Conservation (phyloP, 2,329 filamentous ascomycete species). For the Aspergillus nomiae region DNA sequence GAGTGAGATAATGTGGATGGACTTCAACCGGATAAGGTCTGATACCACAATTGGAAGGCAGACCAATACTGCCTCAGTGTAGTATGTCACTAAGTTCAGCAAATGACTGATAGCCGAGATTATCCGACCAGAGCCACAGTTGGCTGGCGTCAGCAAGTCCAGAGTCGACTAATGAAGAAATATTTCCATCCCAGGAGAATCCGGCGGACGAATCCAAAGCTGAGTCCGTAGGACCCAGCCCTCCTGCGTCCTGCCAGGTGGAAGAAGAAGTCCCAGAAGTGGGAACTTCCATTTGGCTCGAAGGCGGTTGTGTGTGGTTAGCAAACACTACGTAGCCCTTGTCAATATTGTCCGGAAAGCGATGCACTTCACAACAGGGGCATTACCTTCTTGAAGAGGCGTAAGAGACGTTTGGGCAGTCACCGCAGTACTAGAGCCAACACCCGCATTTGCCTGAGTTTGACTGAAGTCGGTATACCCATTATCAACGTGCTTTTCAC, state of each 20-base stretch:
- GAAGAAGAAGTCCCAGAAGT: background rate
- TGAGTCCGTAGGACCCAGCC: background rate
- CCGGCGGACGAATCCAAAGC: background rate
- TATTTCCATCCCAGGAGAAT: conserved; percentile 5
- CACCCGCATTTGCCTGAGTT: background rate
- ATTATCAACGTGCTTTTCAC: background rate
- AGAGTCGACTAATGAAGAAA: background rate
- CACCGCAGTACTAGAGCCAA: no score
- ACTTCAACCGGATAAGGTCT: background rate
- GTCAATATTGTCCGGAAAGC: background rate
- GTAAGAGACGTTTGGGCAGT: background rate
- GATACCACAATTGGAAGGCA: background rate
- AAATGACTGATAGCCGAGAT: background rate
- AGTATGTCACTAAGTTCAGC: conserved; percentile 1
- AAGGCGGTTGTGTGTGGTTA: background rate
- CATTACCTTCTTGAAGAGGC: background rate
- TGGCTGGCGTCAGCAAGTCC: conserved; percentile 4
- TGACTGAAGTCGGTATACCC: no score
- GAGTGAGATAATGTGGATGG: background rate
- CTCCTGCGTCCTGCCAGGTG: background rate
- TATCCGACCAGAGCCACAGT: conserved; percentile 1
- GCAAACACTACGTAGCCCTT: background rate
- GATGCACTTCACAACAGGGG: background rate
- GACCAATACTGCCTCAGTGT: background rate
- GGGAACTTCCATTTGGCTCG: background rate